These are phyloP conservation scores for Yamadazyma dushanensis DNA, from an alignment of 1,139 yeast genomes.

Conservation along the genomic window DNA sequence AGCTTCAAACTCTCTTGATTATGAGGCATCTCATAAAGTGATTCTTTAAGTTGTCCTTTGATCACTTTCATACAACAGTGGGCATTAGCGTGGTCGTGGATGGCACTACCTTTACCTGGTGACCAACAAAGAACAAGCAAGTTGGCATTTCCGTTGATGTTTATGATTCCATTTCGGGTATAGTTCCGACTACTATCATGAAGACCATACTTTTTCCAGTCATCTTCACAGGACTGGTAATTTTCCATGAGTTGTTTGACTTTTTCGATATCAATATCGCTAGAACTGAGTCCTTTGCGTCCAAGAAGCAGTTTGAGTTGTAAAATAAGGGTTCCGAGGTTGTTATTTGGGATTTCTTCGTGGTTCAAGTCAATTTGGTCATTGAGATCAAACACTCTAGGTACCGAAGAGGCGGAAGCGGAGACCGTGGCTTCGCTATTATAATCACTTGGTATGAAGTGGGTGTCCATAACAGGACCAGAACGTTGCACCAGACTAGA, in stretches of 20 bases:
- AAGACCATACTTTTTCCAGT: slow-evolving; percentile 64
- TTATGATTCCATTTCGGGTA: slow-evolving; percentile 65
- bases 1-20: slow-evolving; percentile 27
- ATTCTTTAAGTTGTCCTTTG: slow-evolving; percentile 60
- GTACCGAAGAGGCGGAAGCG: too few relatives aligned
- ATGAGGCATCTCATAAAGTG: slow-evolving; percentile 55
- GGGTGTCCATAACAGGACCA: too few relatives aligned
- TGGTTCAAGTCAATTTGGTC: slow-evolving; percentile 1
- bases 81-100: slow-evolving; percentile 78
- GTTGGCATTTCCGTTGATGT: slow-evolving; percentile 69
- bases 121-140: slow-evolving; percentile 70
- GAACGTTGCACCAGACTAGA: too few relatives aligned
- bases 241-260: slow-evolving; percentile 48
- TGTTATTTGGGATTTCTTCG: slow-evolving; percentile 15
- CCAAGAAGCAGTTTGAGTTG: slow-evolving; percentile 34
- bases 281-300: slow-evolving; percentile 38
- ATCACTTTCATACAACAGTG: slow-evolving; percentile 69
- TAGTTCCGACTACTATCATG: slow-evolving; percentile 52
- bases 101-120: slow-evolving; percentile 64
- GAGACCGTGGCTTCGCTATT: too few relatives aligned
- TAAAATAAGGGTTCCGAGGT: slow-evolving; percentile 29
- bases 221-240: slow-evolving; percentile 49
- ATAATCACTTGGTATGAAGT: too few relatives aligned
- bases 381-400: not conserved
- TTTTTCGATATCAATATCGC: slow-evolving; percentile 56